Base-by-base conservation (phyloP, 805 yeast species). In the Monosporozyma servazzii region DNA sequence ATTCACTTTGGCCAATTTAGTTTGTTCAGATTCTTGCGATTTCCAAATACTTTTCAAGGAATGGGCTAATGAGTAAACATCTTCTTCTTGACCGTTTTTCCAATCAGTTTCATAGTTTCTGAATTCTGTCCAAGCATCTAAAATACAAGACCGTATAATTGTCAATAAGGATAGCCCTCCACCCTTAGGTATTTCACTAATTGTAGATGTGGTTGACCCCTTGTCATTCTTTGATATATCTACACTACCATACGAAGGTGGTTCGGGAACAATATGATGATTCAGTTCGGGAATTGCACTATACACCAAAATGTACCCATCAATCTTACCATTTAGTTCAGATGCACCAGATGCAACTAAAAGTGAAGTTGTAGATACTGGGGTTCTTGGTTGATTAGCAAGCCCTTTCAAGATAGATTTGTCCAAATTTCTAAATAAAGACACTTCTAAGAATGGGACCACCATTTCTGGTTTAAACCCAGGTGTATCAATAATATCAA, bases 311-410 rank as follows among this genome's bases (percentile, higher is more conserved):
- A 84, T 71, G 63, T 86, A 86, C 0, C 90, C 91, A 62, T 84
- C 84, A n/a, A 86, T 76, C 31, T 79, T 73, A 4, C 89, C 90
- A 61, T 86, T 84, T 57, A 86, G 66, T 53, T 84, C 91, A 43
- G 87, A 78, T 5, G 89, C 86, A 1, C 93, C 93, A 39, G 88
- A 81, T 5, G 88, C 91, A 3, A 83, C 86, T 11, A 86, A 64
- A 51, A 86, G 64, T 2, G 90, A 86, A 49, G 80, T 81, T 5
- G 88, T 82, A 11, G 78, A 74, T 0, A 80, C 85, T 3, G 82
- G 81, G 53, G 72, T 70, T 47, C 85, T 62, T 8, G 86, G 86
- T 55, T 78, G 84, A 54, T 79, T 72, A 4, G 85, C 86, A 48
- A 86, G 67, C 48, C 84, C 84, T 47, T 74, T 74, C 29, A 86